A percentile compares a stretch with the other conserved stretches of the same genome.
Evolutionary conservation across 1,284 basidiomycete species (phyloP).

Genomic region (Malassezia sp.): DNA sequence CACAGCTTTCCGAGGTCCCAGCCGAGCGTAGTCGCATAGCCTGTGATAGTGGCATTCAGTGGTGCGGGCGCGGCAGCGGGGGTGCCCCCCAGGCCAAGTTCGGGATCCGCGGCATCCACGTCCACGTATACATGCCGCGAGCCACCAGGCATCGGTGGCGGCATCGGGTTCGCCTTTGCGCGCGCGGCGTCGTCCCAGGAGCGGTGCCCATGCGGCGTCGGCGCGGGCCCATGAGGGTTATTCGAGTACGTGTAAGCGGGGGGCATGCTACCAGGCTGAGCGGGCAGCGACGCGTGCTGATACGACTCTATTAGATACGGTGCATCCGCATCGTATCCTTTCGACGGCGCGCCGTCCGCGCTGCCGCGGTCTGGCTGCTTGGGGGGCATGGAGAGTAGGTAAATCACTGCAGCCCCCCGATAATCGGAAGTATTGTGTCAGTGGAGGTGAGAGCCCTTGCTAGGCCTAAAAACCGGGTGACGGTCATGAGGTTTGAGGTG

Average conservation of each 20-base stretch:
- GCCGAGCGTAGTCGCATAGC: slow-evolving; percentile 13
- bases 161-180: slow-evolving; percentile 4
- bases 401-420: too few species aligned
- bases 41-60: slow-evolving; percentile 12
- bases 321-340: slow-evolving; percentile 9
- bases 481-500: too few species aligned
- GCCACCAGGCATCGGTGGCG: not conserved
- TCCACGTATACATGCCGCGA: slow-evolving; percentile 9
- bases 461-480: too few species aligned
- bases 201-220: not conserved
- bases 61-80: not conserved
- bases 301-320: slow-evolving; percentile 15
- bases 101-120: not conserved
- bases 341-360: not conserved
- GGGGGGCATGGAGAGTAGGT: too few species aligned
- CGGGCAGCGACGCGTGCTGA: not conserved
- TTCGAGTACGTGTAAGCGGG: slow-evolving; percentile 8
- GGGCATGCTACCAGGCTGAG: not conserved
- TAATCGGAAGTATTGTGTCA: too few species aligned
- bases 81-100: not conserved
- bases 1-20: slow-evolving; percentile 13
- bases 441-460: too few species aligned
- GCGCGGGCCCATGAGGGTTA: not conserved
- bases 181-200: slow-evolving; percentile 17
- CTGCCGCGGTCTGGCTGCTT: too few species aligned